Percentiles rank a stretch among this genome's conserved stretches.
Conservation (phyloP, 2,329 filamentous ascomycete genomes). For the Botrytis sinoallii region DNA sequence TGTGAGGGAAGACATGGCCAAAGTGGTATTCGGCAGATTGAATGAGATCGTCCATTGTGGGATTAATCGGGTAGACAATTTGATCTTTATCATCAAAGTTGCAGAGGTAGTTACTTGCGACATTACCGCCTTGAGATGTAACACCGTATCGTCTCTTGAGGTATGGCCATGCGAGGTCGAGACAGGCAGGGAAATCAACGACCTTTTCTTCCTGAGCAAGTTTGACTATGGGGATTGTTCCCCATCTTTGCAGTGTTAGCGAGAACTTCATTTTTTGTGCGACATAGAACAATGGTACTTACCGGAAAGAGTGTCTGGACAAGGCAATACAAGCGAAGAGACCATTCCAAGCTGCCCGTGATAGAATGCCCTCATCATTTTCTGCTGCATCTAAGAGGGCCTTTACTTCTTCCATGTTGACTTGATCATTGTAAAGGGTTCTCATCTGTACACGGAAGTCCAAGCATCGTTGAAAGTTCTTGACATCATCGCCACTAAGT, state of each 20-base stretch:
- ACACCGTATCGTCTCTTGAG: slow-evolving; percentile 38
- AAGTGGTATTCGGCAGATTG: slow-evolving; percentile 38
- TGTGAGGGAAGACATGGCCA: slow-evolving; percentile 35
- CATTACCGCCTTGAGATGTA: slow-evolving; percentile 37
- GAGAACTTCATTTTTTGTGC: background rate
- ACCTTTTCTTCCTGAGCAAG: slow-evolving; percentile 38
- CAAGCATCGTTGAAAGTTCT: slow-evolving; percentile 27
- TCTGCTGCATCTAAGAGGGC: slow-evolving; percentile 24
- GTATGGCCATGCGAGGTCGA: slow-evolving; percentile 37
- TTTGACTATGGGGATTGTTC: slow-evolving; percentile 38
- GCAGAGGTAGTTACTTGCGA: slow-evolving; percentile 36
- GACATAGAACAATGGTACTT: slow-evolving; percentile 3
- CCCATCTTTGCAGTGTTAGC: slow-evolving; percentile 33
- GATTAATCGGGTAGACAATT: slow-evolving; percentile 37
- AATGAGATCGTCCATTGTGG: slow-evolving; percentile 34
- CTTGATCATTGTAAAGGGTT: slow-evolving; percentile 13
- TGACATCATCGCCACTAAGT: slow-evolving; percentile 33
- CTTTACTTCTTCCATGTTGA: slow-evolving; percentile 8
- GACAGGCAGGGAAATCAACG: slow-evolving; percentile 36
- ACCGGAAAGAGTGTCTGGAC: slow-evolving; percentile 38
- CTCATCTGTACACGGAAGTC: slow-evolving; percentile 17
- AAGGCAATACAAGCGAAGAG: slow-evolving; percentile 39
- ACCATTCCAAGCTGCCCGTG: slow-evolving; percentile 38
- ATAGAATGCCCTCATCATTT: slow-evolving; percentile 32
- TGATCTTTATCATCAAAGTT: slow-evolving; percentile 36